Evolutionary conservation across 2,329 filamentous ascomycete genomes (phyloP).

Genomic region (Didymella sp.): DNA sequence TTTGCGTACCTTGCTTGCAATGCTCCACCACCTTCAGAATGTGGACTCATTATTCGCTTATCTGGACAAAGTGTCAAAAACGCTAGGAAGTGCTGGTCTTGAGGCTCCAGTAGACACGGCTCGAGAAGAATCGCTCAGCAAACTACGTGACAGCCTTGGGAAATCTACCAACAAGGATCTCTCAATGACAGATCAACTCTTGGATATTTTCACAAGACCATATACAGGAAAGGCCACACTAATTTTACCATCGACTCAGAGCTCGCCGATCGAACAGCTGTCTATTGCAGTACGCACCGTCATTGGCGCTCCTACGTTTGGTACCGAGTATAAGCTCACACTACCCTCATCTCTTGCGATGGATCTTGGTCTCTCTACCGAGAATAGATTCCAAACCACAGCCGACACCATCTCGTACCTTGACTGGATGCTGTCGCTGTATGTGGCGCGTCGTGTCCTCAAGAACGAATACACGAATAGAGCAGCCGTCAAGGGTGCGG

Average conservation of each 20-base stretch:
- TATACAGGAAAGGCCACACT: slow-evolving; percentile 41
- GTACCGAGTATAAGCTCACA: slow-evolving; percentile 44
- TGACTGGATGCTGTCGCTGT: slow-evolving; percentile 43
- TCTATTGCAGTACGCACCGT: slow-evolving; percentile 41
- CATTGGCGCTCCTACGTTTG: slow-evolving; percentile 44
- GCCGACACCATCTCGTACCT: slow-evolving; percentile 43
- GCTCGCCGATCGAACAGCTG: slow-evolving; percentile 32
- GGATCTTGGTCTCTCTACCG: slow-evolving; percentile 38
- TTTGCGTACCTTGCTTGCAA: slow-evolving; percentile 64
- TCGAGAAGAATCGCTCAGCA: slow-evolving; percentile 38
- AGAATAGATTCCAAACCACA: slow-evolving; percentile 39
- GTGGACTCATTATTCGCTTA: slow-evolving; percentile 48
- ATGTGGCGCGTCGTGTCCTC: slow-evolving; percentile 41
- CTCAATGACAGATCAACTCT: slow-evolving; percentile 42
- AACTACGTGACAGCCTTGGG: slow-evolving; percentile 38
- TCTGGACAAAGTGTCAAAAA: slow-evolving; percentile 31
- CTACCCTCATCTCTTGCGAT: slow-evolving; percentile 39
- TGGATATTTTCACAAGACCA: slow-evolving; percentile 39
- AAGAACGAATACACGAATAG: slow-evolving; percentile 32
- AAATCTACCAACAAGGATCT: slow-evolving; percentile 36
- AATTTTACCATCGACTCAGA: slow-evolving; percentile 32
- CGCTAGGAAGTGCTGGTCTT: slow-evolving; percentile 41
- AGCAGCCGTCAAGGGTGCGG: slow-evolving; percentile 27
- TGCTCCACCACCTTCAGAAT: slow-evolving; percentile 58
- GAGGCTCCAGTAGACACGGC: slow-evolving; percentile 34